Evolutionary conservation across 202 grass and related monocot genomes (phyloP), one percentile per base, ranked within the genome.

Genomic region (Zizania palustris): DNA sequence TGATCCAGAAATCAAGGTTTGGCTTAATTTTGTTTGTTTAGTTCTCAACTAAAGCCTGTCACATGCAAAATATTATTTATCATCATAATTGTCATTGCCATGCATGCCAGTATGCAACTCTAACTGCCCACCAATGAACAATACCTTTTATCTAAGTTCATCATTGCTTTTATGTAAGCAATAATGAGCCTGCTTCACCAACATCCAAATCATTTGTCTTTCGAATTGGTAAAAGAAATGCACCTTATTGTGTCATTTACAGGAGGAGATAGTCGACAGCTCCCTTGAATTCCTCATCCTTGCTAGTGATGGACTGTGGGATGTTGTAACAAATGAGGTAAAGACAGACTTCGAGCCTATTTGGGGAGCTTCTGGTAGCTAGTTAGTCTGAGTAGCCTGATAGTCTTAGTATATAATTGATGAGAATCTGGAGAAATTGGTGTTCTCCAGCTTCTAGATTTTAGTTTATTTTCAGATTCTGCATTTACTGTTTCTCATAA

Each of bases 301-400:
- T 59, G 93, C 90, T 4, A 97, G 93, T 22, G 93, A 97, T 59
- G 93, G 93, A 45, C 76, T 97, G 9, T 97, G 93, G 93, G 93
- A 97, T 86, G 93, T 97, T 19, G 93, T 97, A 41, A 83, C 86
- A 10, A 97, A 97, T n/a, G 93, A 97, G 88, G 93, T 97, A 76
- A 75, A 63, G 4, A 18, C 40, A 58, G 5, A 53, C 6, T 67
- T n/a, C n/a, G n/a, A n/a, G n/a, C n/a, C n/a, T n/a, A n/a, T n/a
- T n/a, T n/a, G n/a, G n/a, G n/a, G n/a, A n/a, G n/a, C n/a, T n/a
- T n/a, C n/a, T n/a, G n/a, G n/a, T n/a, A n/a, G n/a, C n/a, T n/a
- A n/a, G n/a, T n/a, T n/a, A n/a, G n/a, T n/a, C n/a, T n/a, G n/a
- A n/a, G n/a, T n/a, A n/a, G n/a, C n/a, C n/a, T n/a, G n/a, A n/a